These are phyloP conservation scores for Scedosporium dehoogii DNA, from an alignment of 2,329 filamentous ascomycete species.

Conservation along the genomic window DNA sequence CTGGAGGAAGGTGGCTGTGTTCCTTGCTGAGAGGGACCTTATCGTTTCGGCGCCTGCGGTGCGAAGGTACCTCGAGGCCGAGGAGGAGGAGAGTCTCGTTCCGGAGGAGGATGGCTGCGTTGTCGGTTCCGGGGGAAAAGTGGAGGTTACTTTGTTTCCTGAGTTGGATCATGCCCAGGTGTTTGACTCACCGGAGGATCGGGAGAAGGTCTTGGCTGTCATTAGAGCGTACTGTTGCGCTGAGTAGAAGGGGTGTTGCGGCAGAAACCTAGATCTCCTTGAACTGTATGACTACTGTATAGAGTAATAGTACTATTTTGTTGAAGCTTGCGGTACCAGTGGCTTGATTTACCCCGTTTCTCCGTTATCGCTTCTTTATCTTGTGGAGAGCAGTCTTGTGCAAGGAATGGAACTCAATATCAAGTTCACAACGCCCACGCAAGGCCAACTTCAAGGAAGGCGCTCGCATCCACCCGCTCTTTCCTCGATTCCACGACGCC, in stretches of 20 bases:
- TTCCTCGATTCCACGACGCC: too few species aligned
- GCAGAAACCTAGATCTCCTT: too few species aligned
- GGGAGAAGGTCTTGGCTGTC: conserved; percentile 17
- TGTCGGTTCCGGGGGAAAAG: conserved; percentile 19
- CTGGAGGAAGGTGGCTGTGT: conserved; percentile 40
- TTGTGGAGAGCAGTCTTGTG: too few species aligned
- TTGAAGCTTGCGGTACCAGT: too few species aligned
- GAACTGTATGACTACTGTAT: too few species aligned
- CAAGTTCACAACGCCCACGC: too few species aligned
- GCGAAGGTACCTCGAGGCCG: conserved; percentile 39
- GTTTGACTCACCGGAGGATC: conserved; percentile 31
- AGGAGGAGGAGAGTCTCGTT: not conserved
- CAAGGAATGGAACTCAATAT: too few species aligned
- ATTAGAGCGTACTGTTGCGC: not conserved
- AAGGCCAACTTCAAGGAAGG: too few species aligned
- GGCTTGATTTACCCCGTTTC: too few species aligned
- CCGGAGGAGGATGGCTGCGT: not conserved
- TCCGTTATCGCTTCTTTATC: too few species aligned
- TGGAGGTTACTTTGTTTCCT: conserved; percentile 52
- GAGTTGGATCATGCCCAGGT: conserved; percentile 55
- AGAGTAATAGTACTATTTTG: too few species aligned
- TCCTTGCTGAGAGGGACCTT: conserved; percentile 49
- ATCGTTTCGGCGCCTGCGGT: conserved; percentile 54
- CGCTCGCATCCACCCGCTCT: too few species aligned
- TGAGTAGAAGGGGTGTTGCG: not conserved